Conservation (phyloP, 352 stramenopile genomes). For the Pythium oligandrum region DNA sequence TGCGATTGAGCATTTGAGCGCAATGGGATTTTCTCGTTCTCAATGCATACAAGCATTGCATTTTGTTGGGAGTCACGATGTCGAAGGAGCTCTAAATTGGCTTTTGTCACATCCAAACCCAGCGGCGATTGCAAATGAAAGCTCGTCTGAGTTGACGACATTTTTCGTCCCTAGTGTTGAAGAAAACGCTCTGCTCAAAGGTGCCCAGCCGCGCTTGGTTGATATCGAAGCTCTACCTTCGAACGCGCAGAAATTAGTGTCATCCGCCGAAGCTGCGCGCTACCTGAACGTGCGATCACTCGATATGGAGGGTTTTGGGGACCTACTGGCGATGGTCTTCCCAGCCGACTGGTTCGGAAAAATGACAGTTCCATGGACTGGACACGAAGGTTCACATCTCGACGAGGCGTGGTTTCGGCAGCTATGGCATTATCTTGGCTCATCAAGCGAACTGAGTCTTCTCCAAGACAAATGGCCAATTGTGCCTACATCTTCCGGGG, state of each 20-base stretch:
- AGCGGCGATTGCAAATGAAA: neutral
- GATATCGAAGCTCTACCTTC: slow-evolving; percentile 30
- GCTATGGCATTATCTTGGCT: slow-evolving; percentile 58
- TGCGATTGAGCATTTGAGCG: slow-evolving; percentile 44
- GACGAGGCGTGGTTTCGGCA: slow-evolving; percentile 55
- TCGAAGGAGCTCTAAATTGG: slow-evolving; percentile 65
- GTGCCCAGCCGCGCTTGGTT: slow-evolving; percentile 31
- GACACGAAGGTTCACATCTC: slow-evolving; percentile 21
- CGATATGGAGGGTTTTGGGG: slow-evolving; percentile 42
- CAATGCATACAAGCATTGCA: slow-evolving; percentile 37
- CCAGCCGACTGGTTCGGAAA: slow-evolving; percentile 44
- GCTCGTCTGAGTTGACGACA: neutral
- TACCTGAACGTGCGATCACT: slow-evolving; percentile 50
- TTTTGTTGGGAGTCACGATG: slow-evolving; percentile 23
- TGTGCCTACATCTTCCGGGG: slow-evolving; percentile 44
- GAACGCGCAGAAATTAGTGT: slow-evolving; percentile 26
- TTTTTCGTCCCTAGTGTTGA: slow-evolving; percentile 46
- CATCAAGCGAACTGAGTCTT: slow-evolving; percentile 28
- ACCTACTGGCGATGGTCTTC: slow-evolving; percentile 46
- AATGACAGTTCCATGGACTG: slow-evolving; percentile 19
- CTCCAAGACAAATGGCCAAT: slow-evolving; percentile 69
- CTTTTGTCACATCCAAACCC: slow-evolving; percentile 45
- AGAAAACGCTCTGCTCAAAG: slow-evolving; percentile 36
- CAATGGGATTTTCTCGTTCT: slow-evolving; percentile 60
- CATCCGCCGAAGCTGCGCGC: slow-evolving; percentile 19